Percentiles rank a stretch among this genome's conserved stretches.
Conservation (phyloP, 2,329 filamentous ascomycete species). For the Furcasterigmium sp. region DNA sequence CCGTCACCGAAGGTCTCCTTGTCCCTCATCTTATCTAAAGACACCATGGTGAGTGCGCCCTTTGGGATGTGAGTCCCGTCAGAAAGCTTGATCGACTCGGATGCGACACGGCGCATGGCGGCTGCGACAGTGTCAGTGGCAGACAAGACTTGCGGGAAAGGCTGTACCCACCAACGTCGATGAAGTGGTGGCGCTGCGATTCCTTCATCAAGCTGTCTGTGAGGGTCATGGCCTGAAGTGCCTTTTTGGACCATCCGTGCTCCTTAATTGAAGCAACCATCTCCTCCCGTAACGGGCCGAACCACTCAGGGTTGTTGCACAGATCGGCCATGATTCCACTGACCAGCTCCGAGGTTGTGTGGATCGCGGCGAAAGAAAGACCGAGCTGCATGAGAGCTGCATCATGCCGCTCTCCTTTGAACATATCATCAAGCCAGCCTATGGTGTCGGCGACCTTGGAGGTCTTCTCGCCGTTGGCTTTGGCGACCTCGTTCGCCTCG, state of each 20-base stretch:
- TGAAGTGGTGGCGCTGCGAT: constrained; percentile 19
- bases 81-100: constrained; percentile 6
- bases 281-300: constrained; percentile 35
- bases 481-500: constrained; percentile 17
- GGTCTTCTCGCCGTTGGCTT: neutral
- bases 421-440: constrained; percentile 36
- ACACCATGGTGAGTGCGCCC: neutral
- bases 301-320: constrained; percentile 28
- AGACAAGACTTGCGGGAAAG: neutral
- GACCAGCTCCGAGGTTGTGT: constrained; percentile 31
- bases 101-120: constrained; percentile 4
- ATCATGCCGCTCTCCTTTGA: constrained; percentile 58
- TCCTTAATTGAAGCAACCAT: constrained; percentile 26
- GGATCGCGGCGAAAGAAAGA: constrained; percentile 57
- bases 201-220: constrained; percentile 38
- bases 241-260: constrained; percentile 27
- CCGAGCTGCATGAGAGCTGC: constrained; percentile 65
- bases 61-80: constrained; percentile 7
- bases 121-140: neutral
- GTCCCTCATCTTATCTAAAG: neutral
- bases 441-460: constrained; percentile 27
- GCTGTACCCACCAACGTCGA: neutral
- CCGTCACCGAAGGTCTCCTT: constrained; percentile 5
- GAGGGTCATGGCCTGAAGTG: constrained; percentile 30
- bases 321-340: constrained; percentile 33